Base-by-base conservation (phyloP, 495 filamentous ascomycete species). In the Annulohypoxylon stygium region DNA sequence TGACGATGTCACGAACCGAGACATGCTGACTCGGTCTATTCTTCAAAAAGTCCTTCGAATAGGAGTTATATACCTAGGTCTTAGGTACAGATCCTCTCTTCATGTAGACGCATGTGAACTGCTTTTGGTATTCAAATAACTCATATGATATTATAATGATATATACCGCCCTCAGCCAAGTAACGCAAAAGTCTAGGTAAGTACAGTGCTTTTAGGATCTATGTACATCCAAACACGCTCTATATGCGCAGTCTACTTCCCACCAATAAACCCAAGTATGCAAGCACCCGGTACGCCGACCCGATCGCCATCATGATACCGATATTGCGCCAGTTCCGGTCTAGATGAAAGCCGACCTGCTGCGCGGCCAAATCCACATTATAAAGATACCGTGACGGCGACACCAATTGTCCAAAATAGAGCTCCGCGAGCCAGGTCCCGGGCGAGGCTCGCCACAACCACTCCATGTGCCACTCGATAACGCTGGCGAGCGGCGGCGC, bases 391-490 rank as follows among this genome's bases (percentile, higher is more conserved):
- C 61, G 72, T 41, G 86, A 78, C 0, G 86, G 86, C 47, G 67
- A 66, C 14, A 86, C 70, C 61, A 87, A 80, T 70, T 84, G 77
- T 1, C 80, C 81, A 61, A 88, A 85, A 70, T 88, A 89, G 8
- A 83, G 78, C 74, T 90, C 87, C 2, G 85, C 81, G n/a, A 89
- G 79, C 88, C 87, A 90, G 10, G 85, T 85, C 10, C 82, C 87
- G 1, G 88, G 87, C 18, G 80, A 83, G 4, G 74, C 47, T 11
- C 86, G 78, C 87, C 87, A 90, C 26, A 89, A 75, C 87, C 86
- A 89, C 45, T 79, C 82, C 41, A 90, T 43, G 54, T 87, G 81
- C 88, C 88, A 90, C 0, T 59, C 70, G 36, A 78, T 77, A 2
- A 86, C 88, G 20, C 77, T 84, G 2, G 74, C 62, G 37, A 90